Conservation (phyloP, 192 early-diverging fungal species). For the Coemansia furcata region DNA sequence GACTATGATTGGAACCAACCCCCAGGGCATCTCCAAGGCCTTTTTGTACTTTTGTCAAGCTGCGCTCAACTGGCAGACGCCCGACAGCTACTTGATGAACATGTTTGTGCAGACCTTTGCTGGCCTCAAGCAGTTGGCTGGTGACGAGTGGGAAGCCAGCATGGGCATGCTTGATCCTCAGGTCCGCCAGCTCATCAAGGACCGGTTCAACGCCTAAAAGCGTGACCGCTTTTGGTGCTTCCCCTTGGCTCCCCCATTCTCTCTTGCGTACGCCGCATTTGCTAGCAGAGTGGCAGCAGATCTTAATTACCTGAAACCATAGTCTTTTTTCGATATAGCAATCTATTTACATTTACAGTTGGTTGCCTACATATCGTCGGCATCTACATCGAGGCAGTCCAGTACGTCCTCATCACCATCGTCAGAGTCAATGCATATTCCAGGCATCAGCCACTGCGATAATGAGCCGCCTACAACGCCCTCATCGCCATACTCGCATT, state of each 20-base stretch:
- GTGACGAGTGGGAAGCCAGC: conserved; percentile 47
- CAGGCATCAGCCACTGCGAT: conserved; percentile 39
- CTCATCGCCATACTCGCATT: conserved; percentile 22
- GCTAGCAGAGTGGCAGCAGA: background rate
- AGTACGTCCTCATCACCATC: conserved; percentile 26
- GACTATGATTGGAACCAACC: conserved; percentile 87
- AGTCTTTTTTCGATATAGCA: conserved; percentile 13
- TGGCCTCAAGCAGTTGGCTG: conserved; percentile 51
- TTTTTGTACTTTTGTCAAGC: conserved; percentile 81
- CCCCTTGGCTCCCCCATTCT: background rate
- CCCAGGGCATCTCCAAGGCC: conserved; percentile 72
- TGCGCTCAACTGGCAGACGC: conserved; percentile 72
- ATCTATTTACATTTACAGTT: background rate
- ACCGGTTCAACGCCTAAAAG: conserved; percentile 39
- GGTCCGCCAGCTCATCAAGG: conserved; percentile 39
- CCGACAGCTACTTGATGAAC: conserved; percentile 42
- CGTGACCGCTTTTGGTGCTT: background rate
- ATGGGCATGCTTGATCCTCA: conserved; percentile 46
- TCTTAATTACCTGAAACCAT: conserved; percentile 11
- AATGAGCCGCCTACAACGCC: conserved; percentile 36
- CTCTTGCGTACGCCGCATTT: background rate
- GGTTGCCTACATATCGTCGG: conserved; percentile 34
- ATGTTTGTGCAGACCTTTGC: conserved; percentile 55
- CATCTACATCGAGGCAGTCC: conserved; percentile 47
- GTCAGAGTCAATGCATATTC: conserved; percentile 1